phyloP scores from a whole-genome alignment of 2,329 filamentous ascomycete genomes.

The Onygenales sp. region DNA sequence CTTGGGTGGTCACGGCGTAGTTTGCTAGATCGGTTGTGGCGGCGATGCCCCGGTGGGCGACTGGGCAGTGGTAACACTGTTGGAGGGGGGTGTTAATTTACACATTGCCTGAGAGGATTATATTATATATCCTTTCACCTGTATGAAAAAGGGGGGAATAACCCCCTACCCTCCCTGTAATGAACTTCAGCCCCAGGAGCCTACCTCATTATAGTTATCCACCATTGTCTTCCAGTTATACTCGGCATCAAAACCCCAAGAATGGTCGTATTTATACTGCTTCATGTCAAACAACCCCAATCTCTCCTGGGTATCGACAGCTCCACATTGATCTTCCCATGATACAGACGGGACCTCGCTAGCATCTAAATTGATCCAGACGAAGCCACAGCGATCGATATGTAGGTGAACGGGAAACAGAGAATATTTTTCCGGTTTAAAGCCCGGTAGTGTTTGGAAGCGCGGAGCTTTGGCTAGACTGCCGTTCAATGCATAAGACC shows the following conservation, averaged over 20 bases:
- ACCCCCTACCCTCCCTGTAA: too few species aligned
- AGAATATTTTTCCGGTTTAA: conserved; percentile 46
- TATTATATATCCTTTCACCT: conserved; percentile 11
- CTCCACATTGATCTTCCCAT: conserved; percentile 46
- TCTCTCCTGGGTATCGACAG: conserved; percentile 39
- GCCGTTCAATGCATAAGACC: conserved; percentile 49
- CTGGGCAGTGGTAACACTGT: conserved; percentile 54
- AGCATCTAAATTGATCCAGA: conserved; percentile 50
- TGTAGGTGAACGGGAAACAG: conserved; percentile 47
- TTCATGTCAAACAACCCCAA: conserved; percentile 41
- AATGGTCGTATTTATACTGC: conserved; percentile 46
- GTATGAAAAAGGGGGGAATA: conserved; percentile 10
- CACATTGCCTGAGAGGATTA: conserved; percentile 14
- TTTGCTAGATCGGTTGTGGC: conserved; percentile 48
- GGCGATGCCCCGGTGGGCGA: conserved; percentile 49
- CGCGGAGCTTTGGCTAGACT: conserved; percentile 50
- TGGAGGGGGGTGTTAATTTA: conserved; percentile 5
- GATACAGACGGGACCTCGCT: conserved; percentile 25
- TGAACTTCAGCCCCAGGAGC: neutral
- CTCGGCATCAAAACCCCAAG: conserved; percentile 47
- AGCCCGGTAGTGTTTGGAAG: conserved; percentile 46
- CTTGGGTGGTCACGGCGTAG: conserved; percentile 44
- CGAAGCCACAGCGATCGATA: conserved; percentile 45
- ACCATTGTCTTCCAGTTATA: conserved; percentile 54
- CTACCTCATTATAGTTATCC: conserved; percentile 52